Evolutionary conservation across 2,329 filamentous ascomycete species (phyloP).

Genomic region (Xylariomycetidae sp.): DNA sequence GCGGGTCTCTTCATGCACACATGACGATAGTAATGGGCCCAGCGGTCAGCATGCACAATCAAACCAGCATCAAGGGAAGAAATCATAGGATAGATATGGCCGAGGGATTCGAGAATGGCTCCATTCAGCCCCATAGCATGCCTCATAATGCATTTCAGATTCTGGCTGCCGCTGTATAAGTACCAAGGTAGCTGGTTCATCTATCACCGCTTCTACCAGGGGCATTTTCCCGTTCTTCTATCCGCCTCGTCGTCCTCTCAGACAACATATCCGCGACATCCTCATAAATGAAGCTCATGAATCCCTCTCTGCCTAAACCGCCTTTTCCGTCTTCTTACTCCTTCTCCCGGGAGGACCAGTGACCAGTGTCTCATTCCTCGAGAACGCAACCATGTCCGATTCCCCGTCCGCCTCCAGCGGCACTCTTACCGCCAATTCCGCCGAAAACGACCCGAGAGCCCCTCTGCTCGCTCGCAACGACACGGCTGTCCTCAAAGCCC

Average conservation of each 20-base stretch:
- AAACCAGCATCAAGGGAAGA: neutral
- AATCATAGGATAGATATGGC: too few species aligned
- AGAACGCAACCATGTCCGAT: neutral
- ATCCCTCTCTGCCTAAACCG: neutral
- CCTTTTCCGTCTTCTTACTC: neutral
- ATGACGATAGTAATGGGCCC: neutral
- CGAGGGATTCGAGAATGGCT: too few species aligned
- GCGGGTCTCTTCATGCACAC: constrained; percentile 1
- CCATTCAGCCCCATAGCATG: too few species aligned
- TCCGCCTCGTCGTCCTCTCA: too few species aligned
- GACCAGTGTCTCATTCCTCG: neutral
- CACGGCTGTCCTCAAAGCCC: neutral
- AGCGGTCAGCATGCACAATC: neutral
- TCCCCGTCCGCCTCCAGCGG: neutral
- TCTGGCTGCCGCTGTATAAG: too few species aligned
- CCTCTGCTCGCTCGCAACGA: too few species aligned
- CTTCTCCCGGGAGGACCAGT: neutral
- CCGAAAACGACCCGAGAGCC: too few species aligned
- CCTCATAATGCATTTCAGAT: too few species aligned
- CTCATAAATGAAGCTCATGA: neutral
- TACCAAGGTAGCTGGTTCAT: neutral
- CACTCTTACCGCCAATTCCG: neutral
- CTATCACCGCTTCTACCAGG: neutral
- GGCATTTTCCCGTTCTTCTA: too few species aligned
- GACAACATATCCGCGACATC: too few species aligned